Evolutionary conservation across 1,139 yeast species (phyloP).

Genomic region (Waltiozyma sp.): DNA sequence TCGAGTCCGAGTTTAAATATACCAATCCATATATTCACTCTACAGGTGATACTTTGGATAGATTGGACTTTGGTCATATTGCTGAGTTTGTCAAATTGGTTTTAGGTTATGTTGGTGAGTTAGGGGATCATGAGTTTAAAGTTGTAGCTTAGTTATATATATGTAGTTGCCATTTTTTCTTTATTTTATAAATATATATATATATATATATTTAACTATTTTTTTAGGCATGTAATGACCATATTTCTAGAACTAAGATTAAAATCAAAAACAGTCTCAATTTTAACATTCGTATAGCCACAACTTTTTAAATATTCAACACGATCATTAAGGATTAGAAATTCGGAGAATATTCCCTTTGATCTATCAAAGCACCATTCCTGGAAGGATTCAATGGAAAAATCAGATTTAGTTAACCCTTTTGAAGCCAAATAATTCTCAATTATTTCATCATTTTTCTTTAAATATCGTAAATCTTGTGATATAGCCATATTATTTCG

Average conservation of each 20-base stretch:
- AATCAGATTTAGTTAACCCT: neutral
- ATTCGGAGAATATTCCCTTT: slow-evolving; percentile 3
- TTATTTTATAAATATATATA: too few species aligned
- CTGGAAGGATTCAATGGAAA: neutral
- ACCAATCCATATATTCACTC: slow-evolving; percentile 67
- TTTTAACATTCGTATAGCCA: neutral
- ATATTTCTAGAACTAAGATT: slow-evolving; percentile 8
- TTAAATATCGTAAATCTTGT: slow-evolving; percentile 6
- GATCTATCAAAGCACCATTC: slow-evolving; percentile 3
- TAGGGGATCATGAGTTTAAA: slow-evolving; percentile 30
- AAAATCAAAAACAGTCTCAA: slow-evolving; percentile 7
- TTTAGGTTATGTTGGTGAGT: slow-evolving; percentile 58
- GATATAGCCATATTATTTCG: neutral
- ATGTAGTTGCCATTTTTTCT: too few species aligned
- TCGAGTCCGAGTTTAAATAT: slow-evolving; percentile 60
- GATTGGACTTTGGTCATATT: slow-evolving; percentile 68
- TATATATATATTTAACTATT: too few species aligned
- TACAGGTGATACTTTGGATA: slow-evolving; percentile 69
- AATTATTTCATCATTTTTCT: slow-evolving; percentile 2
- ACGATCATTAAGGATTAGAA: slow-evolving; percentile 6
- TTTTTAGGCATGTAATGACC: neutral
- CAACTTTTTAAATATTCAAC: neutral
- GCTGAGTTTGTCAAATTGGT: slow-evolving; percentile 69
- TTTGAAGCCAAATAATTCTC: neutral
- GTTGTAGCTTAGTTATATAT: neutral